Conservation (phyloP, 345 rosid genomes). For the Hibiscus trionum region DNA sequence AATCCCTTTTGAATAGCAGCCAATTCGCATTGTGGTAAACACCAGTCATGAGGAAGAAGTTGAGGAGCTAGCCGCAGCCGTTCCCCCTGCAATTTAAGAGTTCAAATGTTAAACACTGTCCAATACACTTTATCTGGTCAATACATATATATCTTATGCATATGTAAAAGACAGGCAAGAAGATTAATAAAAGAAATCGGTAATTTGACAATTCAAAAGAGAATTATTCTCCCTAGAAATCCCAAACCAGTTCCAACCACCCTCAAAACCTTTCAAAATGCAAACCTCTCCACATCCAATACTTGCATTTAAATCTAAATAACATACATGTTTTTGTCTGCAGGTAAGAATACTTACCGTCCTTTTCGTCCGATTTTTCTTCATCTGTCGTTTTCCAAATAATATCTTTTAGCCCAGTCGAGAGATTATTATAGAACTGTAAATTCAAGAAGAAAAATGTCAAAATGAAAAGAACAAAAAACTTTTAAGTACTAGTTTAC, state of each 20-base stretch:
- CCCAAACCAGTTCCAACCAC: too few relatives aligned
- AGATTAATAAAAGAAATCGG: too few relatives aligned
- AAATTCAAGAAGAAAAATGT: background rate
- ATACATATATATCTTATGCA: too few relatives aligned
- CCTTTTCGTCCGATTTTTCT: constrained; percentile 30
- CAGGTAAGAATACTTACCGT: background rate
- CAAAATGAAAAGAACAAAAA: background rate
- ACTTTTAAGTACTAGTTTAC: too few relatives aligned
- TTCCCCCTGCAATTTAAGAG: background rate
- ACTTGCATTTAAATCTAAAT: too few relatives aligned
- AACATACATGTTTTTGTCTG: background rate
- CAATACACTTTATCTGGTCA: too few relatives aligned
- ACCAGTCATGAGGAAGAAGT: background rate
- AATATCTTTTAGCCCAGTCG: constrained; percentile 82
- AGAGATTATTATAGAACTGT: constrained; percentile 86
- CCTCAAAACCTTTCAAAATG: background rate
- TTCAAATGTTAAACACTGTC: too few relatives aligned
- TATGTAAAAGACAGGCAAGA: too few relatives aligned
- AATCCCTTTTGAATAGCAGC: background rate
- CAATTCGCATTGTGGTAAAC: too few relatives aligned
- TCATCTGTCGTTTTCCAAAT: constrained; percentile 80
- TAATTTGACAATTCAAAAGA: too few relatives aligned
- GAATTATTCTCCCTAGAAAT: background rate
- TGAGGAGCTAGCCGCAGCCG: background rate
- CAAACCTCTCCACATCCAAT: background rate